Evolutionary conservation across 176 grass and related monocot species (phyloP).

Genomic region (Phoenix dactylifera): DNA sequence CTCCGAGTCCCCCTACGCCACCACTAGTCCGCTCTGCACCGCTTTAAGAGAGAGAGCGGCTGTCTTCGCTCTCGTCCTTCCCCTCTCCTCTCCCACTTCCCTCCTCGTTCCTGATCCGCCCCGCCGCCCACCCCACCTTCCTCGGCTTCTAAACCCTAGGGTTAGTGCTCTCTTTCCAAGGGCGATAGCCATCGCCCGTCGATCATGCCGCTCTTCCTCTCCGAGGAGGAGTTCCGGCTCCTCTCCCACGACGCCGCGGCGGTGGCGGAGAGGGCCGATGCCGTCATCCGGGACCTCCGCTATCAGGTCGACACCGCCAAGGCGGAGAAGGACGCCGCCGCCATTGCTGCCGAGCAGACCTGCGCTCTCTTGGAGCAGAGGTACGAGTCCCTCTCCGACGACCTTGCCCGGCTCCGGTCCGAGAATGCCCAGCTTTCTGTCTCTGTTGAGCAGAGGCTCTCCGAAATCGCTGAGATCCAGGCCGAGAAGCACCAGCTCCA

Average conservation of each 20-base stretch:
- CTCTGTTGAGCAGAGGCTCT: conserved; percentile 45
- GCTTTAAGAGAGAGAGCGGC: too few relatives aligned
- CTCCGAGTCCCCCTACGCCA: too few relatives aligned
- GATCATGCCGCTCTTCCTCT: conserved; percentile 84
- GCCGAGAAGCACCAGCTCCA: conserved; percentile 86
- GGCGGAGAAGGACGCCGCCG: conserved; percentile 63
- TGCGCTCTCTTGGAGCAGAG: conserved; percentile 88
- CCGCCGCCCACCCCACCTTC: not conserved
- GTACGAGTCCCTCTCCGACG: conserved; percentile 51
- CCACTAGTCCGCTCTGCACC: too few relatives aligned
- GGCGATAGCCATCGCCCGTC: not conserved
- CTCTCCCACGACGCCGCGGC: conserved; percentile 53
- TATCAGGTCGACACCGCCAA: conserved; percentile 72
- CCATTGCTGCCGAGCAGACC: conserved; percentile 86
- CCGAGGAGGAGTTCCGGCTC: conserved; percentile 81
- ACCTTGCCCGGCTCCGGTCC: conserved; percentile 53
- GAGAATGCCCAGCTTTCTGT: conserved; percentile 51
- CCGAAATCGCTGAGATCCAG: conserved; percentile 53
- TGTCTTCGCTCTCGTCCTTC: not conserved
- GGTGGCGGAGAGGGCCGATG: conserved; percentile 80
- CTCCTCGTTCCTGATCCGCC: not conserved
- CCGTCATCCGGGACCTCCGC: conserved; percentile 68
- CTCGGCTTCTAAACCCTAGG: conserved; percentile 1
- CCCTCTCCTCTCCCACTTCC: not conserved
- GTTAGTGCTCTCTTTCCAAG: not conserved